Percentiles rank a stretch among this genome's conserved stretches.
Conservation (phyloP, 305 asterid species). For the Fraxinus ornus region DNA sequence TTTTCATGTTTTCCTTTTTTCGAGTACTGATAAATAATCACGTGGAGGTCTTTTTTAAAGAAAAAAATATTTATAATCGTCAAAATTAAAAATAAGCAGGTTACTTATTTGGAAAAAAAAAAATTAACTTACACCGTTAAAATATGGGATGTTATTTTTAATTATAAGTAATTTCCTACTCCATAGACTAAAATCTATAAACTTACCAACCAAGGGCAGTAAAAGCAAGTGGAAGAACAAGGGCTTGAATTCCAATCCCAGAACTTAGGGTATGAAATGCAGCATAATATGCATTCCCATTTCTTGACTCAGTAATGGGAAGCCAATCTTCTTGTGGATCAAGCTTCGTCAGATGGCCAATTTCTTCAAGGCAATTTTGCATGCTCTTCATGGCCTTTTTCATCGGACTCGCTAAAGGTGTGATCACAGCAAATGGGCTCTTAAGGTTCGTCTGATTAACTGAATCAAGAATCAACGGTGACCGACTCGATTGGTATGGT, state of each 20-base stretch:
- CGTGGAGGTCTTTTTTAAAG: no score
- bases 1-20: no score
- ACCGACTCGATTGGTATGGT: constrained; percentile 19
- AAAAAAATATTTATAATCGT: no score
- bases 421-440: constrained; percentile 60
- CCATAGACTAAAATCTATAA: background rate
- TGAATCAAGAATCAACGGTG: constrained; percentile 29
- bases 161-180: background rate
- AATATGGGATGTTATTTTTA: background rate
- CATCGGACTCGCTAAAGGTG: constrained; percentile 82
- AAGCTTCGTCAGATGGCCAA: constrained; percentile 76
- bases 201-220: constrained; percentile 81
- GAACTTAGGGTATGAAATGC: constrained; percentile 87
- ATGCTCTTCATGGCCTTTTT: constrained; percentile 55
- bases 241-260: constrained; percentile 86
- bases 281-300: constrained; percentile 79
- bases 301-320: constrained; percentile 85
- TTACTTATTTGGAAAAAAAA: background rate
- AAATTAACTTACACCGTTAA: no score
- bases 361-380: constrained; percentile 62
- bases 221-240: constrained; percentile 79
- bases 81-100: background rate
- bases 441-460: constrained; percentile 36
- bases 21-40: no score
- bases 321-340: constrained; percentile 83